Evolutionary conservation across 1,139 yeast species (phyloP).

Genomic region (Pneumocystis wakefieldiae): DNA sequence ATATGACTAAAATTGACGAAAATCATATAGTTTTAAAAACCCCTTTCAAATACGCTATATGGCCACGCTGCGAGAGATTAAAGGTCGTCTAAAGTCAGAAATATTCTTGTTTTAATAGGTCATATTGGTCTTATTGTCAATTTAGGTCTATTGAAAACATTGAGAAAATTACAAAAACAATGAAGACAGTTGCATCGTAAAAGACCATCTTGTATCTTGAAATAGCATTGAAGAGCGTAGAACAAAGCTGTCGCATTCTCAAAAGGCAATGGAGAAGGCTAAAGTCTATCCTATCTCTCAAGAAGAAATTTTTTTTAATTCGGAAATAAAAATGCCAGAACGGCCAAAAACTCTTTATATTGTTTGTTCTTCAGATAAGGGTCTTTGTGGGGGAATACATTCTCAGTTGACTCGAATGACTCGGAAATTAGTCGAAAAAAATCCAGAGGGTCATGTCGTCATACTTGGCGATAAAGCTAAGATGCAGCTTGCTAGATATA

Average conservation of each 20-base stretch:
- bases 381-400: slow-evolving; percentile 96
- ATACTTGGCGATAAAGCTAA: slow-evolving; percentile 90
- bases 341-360: slow-evolving; percentile 54
- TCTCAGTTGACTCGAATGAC: slow-evolving; percentile 84
- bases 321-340: slow-evolving; percentile 52
- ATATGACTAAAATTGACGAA: slow-evolving; percentile 3
- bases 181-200: slow-evolving; percentile 91
- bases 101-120: not conserved
- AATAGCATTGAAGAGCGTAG: not conserved
- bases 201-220: not conserved
- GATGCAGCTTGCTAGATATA: slow-evolving; percentile 73
- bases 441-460: slow-evolving; percentile 66
- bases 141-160: slow-evolving; percentile 49
- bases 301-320: slow-evolving; percentile 59
- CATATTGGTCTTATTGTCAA: not conserved
- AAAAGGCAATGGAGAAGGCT: slow-evolving; percentile 83
- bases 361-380: slow-evolving; percentile 92
- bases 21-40: not conserved
- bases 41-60: not conserved
- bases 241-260: slow-evolving; percentile 90
- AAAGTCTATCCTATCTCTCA: slow-evolving; percentile 75
- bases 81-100: slow-evolving; percentile 92
- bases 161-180: slow-evolving; percentile 97
- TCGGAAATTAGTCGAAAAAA: slow-evolving; percentile 34
- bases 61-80: slow-evolving; percentile 98